A percentile compares a stretch with the other conserved stretches of the same genome.
phyloP scores from a whole-genome alignment of 2,329 filamentous ascomycete genomes.

The Exophiala calicioides region DNA sequence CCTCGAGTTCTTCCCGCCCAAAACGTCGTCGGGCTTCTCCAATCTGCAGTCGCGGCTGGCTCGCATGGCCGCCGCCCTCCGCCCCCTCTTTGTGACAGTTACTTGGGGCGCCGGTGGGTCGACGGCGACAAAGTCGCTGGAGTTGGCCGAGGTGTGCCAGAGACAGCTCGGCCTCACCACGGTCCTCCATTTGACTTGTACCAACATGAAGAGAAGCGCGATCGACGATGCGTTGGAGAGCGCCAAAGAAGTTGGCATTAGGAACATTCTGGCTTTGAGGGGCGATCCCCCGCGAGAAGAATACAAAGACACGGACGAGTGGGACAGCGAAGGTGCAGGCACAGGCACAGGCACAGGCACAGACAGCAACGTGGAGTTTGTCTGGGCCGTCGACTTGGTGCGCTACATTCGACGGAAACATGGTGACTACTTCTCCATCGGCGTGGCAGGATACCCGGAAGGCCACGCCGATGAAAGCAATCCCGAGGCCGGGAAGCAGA shows the following conservation, averaged over 20 bases:
- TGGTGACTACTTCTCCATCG: constrained; percentile 94
- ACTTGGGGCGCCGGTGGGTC: constrained; percentile 97
- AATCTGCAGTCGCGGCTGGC: constrained; percentile 91
- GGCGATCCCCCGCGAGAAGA: constrained; percentile 92
- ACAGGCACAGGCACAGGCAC: constrained; percentile 39
- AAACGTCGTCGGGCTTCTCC: constrained; percentile 91
- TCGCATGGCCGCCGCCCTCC: constrained; percentile 88
- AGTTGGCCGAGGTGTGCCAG: constrained; percentile 93
- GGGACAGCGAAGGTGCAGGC: constrained; percentile 28
- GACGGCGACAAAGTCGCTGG: constrained; percentile 85
- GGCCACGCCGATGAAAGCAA: constrained; percentile 90
- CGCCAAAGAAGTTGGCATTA: constrained; percentile 84
- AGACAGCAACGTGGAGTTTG: constrained; percentile 70
- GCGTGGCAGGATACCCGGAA: constrained; percentile 92
- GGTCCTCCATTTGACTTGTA: constrained; percentile 94
- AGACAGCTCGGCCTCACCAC: constrained; percentile 88
- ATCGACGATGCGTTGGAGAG: constrained; percentile 89
- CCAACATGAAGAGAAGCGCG: constrained; percentile 86
- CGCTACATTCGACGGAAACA: constrained; percentile 82
- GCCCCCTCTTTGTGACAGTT: constrained; percentile 92
- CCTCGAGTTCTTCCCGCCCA: constrained; percentile 98
- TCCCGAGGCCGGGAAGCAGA: constrained; percentile 68
- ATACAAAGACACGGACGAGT: constrained; percentile 67
- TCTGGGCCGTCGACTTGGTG: constrained; percentile 85
- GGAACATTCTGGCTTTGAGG: constrained; percentile 88